A percentile compares a stretch with the other conserved stretches of the same genome.
Conservation (phyloP, 2,329 filamentous ascomycete genomes). For the Ramularia endophylla region DNA sequence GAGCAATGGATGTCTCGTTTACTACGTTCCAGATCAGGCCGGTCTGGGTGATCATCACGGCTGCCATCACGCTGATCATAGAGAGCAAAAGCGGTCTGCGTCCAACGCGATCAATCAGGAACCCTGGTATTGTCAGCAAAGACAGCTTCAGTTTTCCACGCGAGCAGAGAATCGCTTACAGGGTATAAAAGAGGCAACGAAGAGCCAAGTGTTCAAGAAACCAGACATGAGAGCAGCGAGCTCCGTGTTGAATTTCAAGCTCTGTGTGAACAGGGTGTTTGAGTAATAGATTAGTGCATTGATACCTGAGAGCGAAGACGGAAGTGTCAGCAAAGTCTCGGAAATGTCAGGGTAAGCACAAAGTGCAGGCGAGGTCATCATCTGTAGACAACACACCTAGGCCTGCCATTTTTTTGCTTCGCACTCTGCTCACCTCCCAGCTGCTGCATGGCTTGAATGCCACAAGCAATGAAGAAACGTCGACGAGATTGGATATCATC, state of each 20-base stretch:
- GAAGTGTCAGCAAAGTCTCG: no score
- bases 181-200: slow-evolving; percentile 45
- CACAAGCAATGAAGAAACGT: slow-evolving; percentile 26
- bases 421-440: slow-evolving; percentile 17
- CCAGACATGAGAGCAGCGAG: slow-evolving; percentile 28
- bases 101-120: slow-evolving; percentile 33
- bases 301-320: slow-evolving; percentile 12
- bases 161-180: slow-evolving; percentile 10
- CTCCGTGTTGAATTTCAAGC: slow-evolving; percentile 20
- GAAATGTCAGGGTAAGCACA: no score
- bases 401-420: no score
- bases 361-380: no score
- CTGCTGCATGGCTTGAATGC: slow-evolving; percentile 25
- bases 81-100: slow-evolving; percentile 28
- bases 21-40: slow-evolving; percentile 33
- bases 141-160: no score
- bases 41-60: slow-evolving; percentile 59
- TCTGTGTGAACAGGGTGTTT: slow-evolving; percentile 25
- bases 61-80: slow-evolving; percentile 43
- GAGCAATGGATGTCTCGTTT: slow-evolving; percentile 22
- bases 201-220: slow-evolving; percentile 43
- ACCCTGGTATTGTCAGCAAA: slow-evolving; percentile 25
- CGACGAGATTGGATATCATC: slow-evolving; percentile 25
- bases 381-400: no score
- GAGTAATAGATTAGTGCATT: slow-evolving; percentile 28